Base-by-base conservation (phyloP, 768 basidiomycete genomes). In the Erythrobasidium yunnanense region DNA sequence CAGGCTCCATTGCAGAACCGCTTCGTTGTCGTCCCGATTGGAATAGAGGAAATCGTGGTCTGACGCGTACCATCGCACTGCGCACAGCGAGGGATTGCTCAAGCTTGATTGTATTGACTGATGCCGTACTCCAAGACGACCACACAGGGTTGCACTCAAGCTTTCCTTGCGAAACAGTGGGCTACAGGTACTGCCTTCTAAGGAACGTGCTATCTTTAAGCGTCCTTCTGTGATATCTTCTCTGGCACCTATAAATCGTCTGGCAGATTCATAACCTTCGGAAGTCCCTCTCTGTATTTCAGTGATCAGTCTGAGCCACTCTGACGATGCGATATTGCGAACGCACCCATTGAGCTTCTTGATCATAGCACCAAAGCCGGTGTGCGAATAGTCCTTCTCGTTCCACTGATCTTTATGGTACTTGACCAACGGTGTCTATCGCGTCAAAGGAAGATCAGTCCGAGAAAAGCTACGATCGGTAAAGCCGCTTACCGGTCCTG, bases 381-480 rank as follows among this genome's bases (percentile, higher is more conserved):
- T 25, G 30, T 63, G 60, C n/a, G 47, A 50, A 23, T 63, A 63
- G 47, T 63, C 60, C 47, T 63, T 63, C 13, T 45, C 60, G 47
- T 63, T 63, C 60, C 60, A 63, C 29, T 63, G 60, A 35, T 63
- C 47, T 35, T 63, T 63, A 38, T 51, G 60, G 47, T 63, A 51
- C 11, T 47, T 23, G 20, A 63, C 33, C 6, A n/a, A 4, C 25
- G 47, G 47, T 29, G 46, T 50, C 60, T 63, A 51, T n/a, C 5
- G 35, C 18, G 20, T 18, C 7, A 13, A 17, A 7, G 7, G 18
- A 15, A 29, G 30, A 47, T 38, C 30, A 20, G n/a, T n/a, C n/a
- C 11, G 20, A 25, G 46, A 27, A 7, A 6, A n/a, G n/a, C 22
- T 18, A 6, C 15, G 32, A 20, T 18, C 5, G 23, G 35, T 35